Percentiles rank a stretch among this genome's conserved stretches.
These are phyloP conservation scores for Picocystis salinarum DNA, from an alignment of 139 green algal species.

Conservation along the genomic window DNA sequence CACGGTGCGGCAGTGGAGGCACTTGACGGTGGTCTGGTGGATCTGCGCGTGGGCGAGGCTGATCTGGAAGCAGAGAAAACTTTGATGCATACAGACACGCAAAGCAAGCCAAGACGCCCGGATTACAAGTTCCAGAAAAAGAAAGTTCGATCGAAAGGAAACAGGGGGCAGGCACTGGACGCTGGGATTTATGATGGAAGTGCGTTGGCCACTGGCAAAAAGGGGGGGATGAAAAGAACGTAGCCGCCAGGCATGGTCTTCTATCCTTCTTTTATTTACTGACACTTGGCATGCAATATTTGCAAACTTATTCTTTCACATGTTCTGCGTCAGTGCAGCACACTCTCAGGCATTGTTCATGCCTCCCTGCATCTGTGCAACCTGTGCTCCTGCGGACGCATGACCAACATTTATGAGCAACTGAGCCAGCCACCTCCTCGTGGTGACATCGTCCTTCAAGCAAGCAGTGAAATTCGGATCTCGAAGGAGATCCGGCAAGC, in stretches of 20 bases:
- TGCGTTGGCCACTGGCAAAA: conserved; percentile 1
- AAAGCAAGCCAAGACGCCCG: conserved; percentile 1
- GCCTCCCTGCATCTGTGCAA: too few species aligned
- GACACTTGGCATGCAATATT: too few species aligned
- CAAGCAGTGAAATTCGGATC: conserved; percentile 74
- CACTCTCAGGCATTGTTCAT: too few species aligned
- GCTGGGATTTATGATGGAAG: conserved; percentile 2
- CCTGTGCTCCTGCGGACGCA: too few species aligned
- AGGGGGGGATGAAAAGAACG: neutral
- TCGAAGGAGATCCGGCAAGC: conserved; percentile 72
- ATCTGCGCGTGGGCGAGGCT: neutral
- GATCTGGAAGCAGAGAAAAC: conserved; percentile 1
- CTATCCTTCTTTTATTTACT: neutral
- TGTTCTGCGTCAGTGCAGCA: too few species aligned
- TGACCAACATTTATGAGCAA: conserved; percentile 82
- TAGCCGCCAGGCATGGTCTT: neutral
- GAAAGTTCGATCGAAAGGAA: neutral
- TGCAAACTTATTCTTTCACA: too few species aligned
- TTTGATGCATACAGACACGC: neutral
- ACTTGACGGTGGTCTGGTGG: neutral
- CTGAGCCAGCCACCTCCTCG: conserved; percentile 71
- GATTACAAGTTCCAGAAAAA: conserved; percentile 14
- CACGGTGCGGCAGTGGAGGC: neutral
- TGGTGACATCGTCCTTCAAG: conserved; percentile 84
- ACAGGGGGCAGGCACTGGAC: neutral